phyloP scores from a whole-genome alignment of 495 filamentous ascomycete species.

The Hypoxylon crocopeplum region DNA sequence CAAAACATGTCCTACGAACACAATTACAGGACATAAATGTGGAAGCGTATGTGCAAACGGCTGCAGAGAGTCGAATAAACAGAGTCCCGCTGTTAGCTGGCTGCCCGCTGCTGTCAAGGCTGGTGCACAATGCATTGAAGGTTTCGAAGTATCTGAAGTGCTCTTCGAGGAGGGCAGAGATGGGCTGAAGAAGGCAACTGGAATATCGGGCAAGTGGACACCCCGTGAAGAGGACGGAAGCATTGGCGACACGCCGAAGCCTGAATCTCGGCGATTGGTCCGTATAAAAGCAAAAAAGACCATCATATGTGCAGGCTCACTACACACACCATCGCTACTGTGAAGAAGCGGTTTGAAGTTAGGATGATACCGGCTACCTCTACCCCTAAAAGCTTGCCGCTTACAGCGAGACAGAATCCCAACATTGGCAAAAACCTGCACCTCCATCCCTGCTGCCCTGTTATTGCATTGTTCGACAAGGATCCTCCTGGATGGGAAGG shows the following conservation, averaged over 20 bases:
- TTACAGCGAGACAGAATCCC: too few species aligned
- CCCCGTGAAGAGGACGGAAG: conserved; percentile 66
- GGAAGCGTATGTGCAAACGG: conserved; percentile 71
- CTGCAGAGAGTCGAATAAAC: conserved; percentile 68
- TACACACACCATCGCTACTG: conserved; percentile 71
- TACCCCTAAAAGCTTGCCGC: too few species aligned
- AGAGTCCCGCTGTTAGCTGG: conserved; percentile 70
- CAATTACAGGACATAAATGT: conserved; percentile 68
- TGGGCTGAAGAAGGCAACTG: conserved; percentile 60
- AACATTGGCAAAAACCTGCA: conserved; percentile 77
- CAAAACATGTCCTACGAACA: conserved; percentile 73
- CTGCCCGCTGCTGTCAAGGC: conserved; percentile 72
- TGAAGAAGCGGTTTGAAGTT: conserved; percentile 63
- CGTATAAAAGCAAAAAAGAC: conserved; percentile 74
- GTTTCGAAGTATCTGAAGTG: conserved; percentile 66
- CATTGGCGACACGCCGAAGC: conserved; percentile 50
- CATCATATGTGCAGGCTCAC: conserved; percentile 68
- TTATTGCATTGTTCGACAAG: conserved; percentile 63
- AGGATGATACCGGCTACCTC: conserved; percentile 42
- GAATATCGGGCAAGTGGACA: conserved; percentile 69
- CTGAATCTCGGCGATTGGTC: conserved; percentile 54
- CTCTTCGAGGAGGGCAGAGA: conserved; percentile 61
- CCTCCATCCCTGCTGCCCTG: conserved; percentile 67
- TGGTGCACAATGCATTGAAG: conserved; percentile 74
- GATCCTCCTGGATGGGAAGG: conserved; percentile 72